Evolutionary conservation across 2,329 filamentous ascomycete species (phyloP).

Genomic region (Pestalotiopsis sp.): DNA sequence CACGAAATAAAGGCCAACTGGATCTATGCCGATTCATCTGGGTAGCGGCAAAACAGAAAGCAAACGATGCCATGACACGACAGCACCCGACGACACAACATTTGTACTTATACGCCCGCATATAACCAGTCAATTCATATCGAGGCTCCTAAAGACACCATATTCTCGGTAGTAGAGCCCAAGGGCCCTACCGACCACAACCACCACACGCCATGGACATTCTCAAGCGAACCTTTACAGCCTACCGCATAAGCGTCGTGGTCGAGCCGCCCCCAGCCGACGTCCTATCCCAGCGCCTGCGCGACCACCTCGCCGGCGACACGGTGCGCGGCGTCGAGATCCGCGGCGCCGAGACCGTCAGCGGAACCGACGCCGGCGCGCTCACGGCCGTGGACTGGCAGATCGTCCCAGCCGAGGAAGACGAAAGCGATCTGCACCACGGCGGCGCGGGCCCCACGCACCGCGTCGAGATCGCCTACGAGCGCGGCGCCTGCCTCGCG

Average conservation of each 20-base stretch:
- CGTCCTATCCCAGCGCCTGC: conserved; percentile 48
- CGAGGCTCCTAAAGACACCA: not conserved
- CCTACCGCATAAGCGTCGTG: conserved; percentile 56
- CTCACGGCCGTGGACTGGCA: conserved; percentile 27
- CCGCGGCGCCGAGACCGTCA: conserved; percentile 38
- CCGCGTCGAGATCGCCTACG: not conserved
- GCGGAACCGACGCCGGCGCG: conserved; percentile 37
- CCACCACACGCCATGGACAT: conserved; percentile 28
- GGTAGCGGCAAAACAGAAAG: not conserved
- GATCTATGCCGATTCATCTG: not conserved
- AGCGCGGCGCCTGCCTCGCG: conserved; percentile 4
- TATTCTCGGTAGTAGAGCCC: not conserved
- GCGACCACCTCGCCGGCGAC: conserved; percentile 60
- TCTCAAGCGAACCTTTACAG: conserved; percentile 62
- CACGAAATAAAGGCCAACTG: not conserved
- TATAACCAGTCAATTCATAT: not conserved
- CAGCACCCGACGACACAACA: not conserved
- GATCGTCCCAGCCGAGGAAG: not conserved
- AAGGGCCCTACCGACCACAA: not conserved
- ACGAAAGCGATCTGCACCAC: not conserved
- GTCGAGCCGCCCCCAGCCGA: conserved; percentile 38
- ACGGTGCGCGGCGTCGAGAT: conserved; percentile 64
- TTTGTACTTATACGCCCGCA: not conserved
- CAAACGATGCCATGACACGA: not conserved
- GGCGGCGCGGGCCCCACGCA: conserved; percentile 4